phyloP scores from a whole-genome alignment of 2,329 filamentous ascomycete species.

The Phialocephala subalpina region DNA sequence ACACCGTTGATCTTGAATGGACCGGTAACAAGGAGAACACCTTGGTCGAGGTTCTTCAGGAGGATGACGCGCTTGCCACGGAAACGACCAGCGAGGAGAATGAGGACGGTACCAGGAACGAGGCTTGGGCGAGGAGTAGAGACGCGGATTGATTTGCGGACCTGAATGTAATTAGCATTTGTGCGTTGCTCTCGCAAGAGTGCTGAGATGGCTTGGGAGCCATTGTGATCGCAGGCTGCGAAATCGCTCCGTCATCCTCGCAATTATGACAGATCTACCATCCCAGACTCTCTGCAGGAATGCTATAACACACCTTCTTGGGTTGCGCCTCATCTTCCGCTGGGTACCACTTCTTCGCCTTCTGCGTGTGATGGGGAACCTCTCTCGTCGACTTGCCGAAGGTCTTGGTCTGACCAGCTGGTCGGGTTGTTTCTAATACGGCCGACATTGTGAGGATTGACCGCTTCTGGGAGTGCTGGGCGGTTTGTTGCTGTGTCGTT shows the following conservation, averaged over 20 bases:
- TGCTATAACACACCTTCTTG: conserved; percentile 82
- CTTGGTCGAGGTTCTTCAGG: conserved; percentile 96
- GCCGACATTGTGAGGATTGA: conserved; percentile 69
- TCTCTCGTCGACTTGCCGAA: conserved; percentile 96
- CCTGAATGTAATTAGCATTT: conserved; percentile 60
- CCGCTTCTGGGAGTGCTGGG: conserved; percentile 39
- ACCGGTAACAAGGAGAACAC: conserved; percentile 97
- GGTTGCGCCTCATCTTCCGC: conserved; percentile 87
- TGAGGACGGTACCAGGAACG: conserved; percentile 94
- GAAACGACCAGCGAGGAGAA: conserved; percentile 99
- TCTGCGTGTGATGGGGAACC: conserved; percentile 85
- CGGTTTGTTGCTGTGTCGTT: conserved; percentile 40
- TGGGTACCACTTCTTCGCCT: conserved; percentile 99
- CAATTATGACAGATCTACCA: conserved; percentile 22
- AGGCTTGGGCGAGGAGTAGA: conserved; percentile 89
- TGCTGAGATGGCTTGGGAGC: conserved; percentile 13
- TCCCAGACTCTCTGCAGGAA: conserved; percentile 20
- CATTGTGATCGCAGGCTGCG: conserved; percentile 34
- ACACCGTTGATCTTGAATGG: conserved; percentile 99
- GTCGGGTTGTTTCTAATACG: conserved; percentile 54
- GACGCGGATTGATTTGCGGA: conserved; percentile 91
- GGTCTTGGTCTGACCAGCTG: conserved; percentile 73
- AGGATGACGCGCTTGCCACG: conserved; percentile 99
- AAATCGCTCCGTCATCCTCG: conserved; percentile 14
- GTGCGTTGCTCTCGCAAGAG: conserved; percentile 5